phyloP scores from a whole-genome alignment of 2,329 filamentous ascomycete species.

The Cladophialophora yegresii region DNA sequence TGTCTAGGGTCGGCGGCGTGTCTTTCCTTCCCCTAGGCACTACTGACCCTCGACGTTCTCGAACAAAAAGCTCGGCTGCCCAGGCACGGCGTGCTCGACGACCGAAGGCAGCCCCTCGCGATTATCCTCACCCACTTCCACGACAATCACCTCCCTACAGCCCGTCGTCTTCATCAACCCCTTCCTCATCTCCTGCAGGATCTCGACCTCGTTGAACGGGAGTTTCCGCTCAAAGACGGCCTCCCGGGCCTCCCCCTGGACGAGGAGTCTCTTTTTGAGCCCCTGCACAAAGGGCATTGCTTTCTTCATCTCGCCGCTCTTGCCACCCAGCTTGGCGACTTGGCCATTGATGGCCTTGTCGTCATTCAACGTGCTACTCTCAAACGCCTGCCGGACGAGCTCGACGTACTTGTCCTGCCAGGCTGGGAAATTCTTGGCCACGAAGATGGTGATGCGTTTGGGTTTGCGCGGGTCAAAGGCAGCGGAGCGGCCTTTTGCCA shows the following conservation, averaged over 20 bases:
- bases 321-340: constrained; percentile 72
- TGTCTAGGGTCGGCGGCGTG: constrained; percentile 79
- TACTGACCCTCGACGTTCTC: constrained; percentile 81
- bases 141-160: constrained; percentile 69
- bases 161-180: constrained; percentile 76
- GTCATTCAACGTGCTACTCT: constrained; percentile 63
- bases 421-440: constrained; percentile 74
- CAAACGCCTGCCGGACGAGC: constrained; percentile 71
- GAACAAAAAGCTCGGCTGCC: constrained; percentile 79
- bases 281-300: constrained; percentile 94
- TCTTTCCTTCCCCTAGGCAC: neutral
- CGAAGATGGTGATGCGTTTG: constrained; percentile 87
- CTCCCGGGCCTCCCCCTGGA: constrained; percentile 53
- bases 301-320: constrained; percentile 76
- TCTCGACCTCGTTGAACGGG: constrained; percentile 78
- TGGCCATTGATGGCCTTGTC: constrained; percentile 78
- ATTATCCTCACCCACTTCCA: constrained; percentile 69
- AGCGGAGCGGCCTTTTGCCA: constrained; percentile 85
- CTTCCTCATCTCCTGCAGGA: constrained; percentile 74
- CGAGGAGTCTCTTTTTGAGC: constrained; percentile 81
- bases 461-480: constrained; percentile 86
- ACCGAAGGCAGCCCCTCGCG: constrained; percentile 58
- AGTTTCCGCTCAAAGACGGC: constrained; percentile 76
- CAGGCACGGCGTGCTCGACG: constrained; percentile 77
- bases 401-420: constrained; percentile 94